Conservation (phyloP, 148 eudicot genomes). For the Beta vulgaris region DNA sequence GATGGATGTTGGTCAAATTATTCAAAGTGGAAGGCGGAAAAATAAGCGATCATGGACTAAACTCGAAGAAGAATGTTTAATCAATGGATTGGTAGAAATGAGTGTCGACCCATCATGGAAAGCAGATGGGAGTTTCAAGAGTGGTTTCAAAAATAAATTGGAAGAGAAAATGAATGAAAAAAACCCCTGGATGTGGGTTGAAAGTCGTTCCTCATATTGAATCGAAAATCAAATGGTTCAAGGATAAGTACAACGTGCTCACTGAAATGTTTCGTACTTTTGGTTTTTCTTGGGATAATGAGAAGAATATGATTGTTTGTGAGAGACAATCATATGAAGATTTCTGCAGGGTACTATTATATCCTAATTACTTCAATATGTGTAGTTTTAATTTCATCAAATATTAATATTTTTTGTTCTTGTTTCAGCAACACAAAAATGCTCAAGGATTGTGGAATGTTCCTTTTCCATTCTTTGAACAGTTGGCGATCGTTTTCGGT, state of each 20-base stretch:
- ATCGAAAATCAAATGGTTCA: slow-evolving; percentile 18
- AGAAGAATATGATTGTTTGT: slow-evolving; percentile 3
- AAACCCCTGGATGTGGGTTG: slow-evolving; percentile 10
- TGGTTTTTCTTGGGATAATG: slow-evolving; percentile 10
- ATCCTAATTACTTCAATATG: too few species aligned
- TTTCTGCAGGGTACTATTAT: background rate
- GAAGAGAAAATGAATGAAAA: background rate
- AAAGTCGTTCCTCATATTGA: slow-evolving; percentile 13
- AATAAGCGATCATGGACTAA: slow-evolving; percentile 16
- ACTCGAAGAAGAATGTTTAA: slow-evolving; percentile 1
- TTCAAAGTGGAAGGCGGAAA: slow-evolving; percentile 17
- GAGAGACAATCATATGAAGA: slow-evolving; percentile 15
- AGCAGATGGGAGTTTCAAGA: slow-evolving; percentile 8
- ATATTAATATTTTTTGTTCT: too few species aligned
- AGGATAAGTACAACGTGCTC: background rate
- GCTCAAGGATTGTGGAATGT: slow-evolving; percentile 3
- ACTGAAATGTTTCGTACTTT: background rate
- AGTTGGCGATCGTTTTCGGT: background rate
- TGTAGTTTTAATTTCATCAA: too few species aligned
- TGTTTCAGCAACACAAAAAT: background rate
- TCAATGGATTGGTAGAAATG: background rate
- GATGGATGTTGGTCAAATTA: background rate
- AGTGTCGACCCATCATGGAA: background rate
- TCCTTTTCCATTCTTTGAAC: background rate
- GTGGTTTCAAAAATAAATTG: slow-evolving; percentile 13